Percentiles rank a stretch among this genome's conserved stretches.
Evolutionary conservation across 805 yeast genomes (phyloP).

Genomic region (Yarrowia sp.): DNA sequence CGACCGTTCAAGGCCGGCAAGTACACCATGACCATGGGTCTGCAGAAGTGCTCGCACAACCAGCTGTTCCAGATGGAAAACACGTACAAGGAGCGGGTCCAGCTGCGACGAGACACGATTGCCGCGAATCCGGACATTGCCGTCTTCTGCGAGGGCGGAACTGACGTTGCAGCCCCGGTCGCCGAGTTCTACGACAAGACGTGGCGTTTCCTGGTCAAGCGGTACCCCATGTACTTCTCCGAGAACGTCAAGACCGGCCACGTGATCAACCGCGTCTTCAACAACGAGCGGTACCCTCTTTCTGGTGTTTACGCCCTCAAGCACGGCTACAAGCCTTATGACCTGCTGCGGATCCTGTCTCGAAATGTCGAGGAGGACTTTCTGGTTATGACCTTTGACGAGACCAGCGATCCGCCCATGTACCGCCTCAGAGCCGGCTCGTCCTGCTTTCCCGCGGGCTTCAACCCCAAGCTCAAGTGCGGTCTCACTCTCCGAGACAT

Average conservation of each 20-base stretch:
- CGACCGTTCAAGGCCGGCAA: conserved; percentile 62
- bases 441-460: conserved; percentile 70
- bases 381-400: conserved; percentile 54
- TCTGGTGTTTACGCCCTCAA: not conserved
- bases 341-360: conserved; percentile 31
- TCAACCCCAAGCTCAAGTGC: conserved; percentile 57
- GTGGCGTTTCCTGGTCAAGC: conserved; percentile 42
- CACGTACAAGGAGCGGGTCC: conserved; percentile 51
- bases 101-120: conserved; percentile 42
- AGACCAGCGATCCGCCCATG: conserved; percentile 36
- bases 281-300: conserved; percentile 43
- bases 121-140: conserved; percentile 37
- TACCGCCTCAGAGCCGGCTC: conserved; percentile 57
- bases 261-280: conserved; percentile 35
- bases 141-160: conserved; percentile 39
- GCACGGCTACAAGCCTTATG: conserved; percentile 28
- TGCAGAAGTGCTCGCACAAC: conserved; percentile 47
- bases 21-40: conserved; percentile 63
- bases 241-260: conserved; percentile 32
- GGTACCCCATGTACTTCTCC: conserved; percentile 56
- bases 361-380: conserved; percentile 61
- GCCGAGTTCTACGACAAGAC: conserved; percentile 51
- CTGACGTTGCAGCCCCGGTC: conserved; percentile 42
- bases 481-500: conserved; percentile 56
- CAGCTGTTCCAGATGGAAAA: conserved; percentile 64